phyloP scores from a whole-genome alignment of 2,329 filamentous ascomycete genomes.

The Ceratocystis harringtonii region DNA sequence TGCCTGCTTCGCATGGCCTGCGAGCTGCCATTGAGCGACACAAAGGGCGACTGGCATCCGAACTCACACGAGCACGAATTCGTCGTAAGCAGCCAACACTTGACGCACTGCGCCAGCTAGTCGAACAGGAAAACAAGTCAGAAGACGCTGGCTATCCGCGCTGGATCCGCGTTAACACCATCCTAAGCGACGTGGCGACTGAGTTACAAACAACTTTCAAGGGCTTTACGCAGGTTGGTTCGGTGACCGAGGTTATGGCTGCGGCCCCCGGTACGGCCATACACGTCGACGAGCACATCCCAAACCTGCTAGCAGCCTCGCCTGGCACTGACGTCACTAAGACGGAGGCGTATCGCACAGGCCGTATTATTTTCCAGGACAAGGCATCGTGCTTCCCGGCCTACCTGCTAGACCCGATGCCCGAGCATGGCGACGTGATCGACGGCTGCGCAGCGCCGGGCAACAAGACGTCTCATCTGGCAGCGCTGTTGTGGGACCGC shows the following conservation, averaged over 20 bases:
- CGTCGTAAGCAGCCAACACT: conserved; percentile 54
- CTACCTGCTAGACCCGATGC: conserved; percentile 58
- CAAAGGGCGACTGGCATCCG: conserved; percentile 63
- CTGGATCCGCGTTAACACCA: conserved; percentile 78
- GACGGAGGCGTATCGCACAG: conserved; percentile 56
- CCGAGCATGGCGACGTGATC: conserved; percentile 60
- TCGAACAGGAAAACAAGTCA: conserved; percentile 37
- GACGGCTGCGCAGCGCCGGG: conserved; percentile 90
- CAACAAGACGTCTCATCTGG: conserved; percentile 92
- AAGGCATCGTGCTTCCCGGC: conserved; percentile 96
- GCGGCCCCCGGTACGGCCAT: conserved; percentile 27
- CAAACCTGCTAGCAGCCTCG: conserved; percentile 67
- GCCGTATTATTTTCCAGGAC: conserved; percentile 79
- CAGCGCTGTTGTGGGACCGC: conserved; percentile 49
- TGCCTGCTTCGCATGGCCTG: conserved; percentile 65
- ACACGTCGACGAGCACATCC: conserved; percentile 66
- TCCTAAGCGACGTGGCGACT: conserved; percentile 54
- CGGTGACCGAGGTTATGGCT: conserved; percentile 41
- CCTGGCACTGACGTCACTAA: conserved; percentile 57
- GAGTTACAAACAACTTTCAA: conserved; percentile 65
- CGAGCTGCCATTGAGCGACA: conserved; percentile 62
- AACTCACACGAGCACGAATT: conserved; percentile 67
- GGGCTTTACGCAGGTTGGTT: conserved; percentile 40
- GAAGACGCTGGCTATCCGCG: conserved; percentile 54
- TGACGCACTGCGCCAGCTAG: conserved; percentile 45